These are phyloP conservation scores for Phytophthora ramorum DNA, from an alignment of 352 stramenopile genomes.

Conservation along the genomic window DNA sequence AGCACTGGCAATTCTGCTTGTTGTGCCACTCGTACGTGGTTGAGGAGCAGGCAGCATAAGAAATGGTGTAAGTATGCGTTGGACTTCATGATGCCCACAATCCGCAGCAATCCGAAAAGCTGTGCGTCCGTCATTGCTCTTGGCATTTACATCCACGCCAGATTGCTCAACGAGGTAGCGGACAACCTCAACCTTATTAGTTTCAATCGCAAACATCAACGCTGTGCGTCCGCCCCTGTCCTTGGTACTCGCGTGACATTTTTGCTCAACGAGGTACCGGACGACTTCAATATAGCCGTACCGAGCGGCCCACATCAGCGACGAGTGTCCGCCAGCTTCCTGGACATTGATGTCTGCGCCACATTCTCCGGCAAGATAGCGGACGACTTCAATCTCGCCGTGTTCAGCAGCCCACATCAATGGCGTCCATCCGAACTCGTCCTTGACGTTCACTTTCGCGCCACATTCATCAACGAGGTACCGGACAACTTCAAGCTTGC, in stretches of 20 bases:
- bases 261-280: not conserved
- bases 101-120: not conserved
- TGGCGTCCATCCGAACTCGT: not conserved
- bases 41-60: not conserved
- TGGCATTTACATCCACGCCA: not conserved
- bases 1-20: not conserved
- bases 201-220: not conserved
- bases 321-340: not conserved
- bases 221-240: not conserved
- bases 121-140: not conserved
- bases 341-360: not conserved
- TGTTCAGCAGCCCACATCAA: not conserved
- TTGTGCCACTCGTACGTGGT: not conserved
- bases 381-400: not conserved
- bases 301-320: not conserved
- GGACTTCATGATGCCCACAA: not conserved
- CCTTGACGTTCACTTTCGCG: not conserved
- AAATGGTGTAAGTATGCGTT: not conserved
- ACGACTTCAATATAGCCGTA: not conserved
- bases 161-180: not conserved
- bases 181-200: not conserved
- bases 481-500: not conserved
- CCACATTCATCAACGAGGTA: not conserved
- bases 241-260: not conserved
- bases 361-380: not conserved